Evolutionary conservation across 495 filamentous ascomycete species (phyloP), one percentile per base, ranked within the genome.

Genomic region (Penicillium bovifimosum): DNA sequence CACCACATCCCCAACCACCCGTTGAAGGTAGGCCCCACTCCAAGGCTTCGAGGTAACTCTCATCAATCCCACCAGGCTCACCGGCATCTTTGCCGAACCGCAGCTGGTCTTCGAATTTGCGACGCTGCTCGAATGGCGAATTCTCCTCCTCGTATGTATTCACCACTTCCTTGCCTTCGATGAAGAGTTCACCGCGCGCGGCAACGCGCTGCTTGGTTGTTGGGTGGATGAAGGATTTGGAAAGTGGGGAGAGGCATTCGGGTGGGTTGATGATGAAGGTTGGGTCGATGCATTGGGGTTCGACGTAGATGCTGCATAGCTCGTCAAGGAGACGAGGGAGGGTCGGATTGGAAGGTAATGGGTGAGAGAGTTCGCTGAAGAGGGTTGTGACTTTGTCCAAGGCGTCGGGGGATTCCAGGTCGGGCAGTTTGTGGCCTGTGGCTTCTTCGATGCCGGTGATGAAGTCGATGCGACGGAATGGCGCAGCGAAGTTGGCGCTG

Each of bases 111-210:
- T 77, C 68, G 48, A 98, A 92, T 66, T 97, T 98, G 46, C 83
- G 76, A 18, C 89, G 77, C 67, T 98, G 93, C 52, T 86, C 88
- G 27, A 83, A 83, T 0, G 93, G 95, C 39, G 88, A 88, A 69
- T 97, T 98, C 70, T 98, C 93, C 71, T 98, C 93, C 70, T 98
- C 93, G 73, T 98, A 98, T 61, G 87, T 89, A 66, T 98, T 98
- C 8, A 92, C 87, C 29, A 95, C 71, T 61, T 98, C 93, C 40
- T 78, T 76, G 11, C 85, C 83, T 35, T 78, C 64, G 61, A 96
- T 80, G 71, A 96, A 97, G 33, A 98, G 82, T 66, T 98, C 93
- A 2, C 85, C 87, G 35, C 93, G 85, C 3, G 89, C 87, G 3
- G 90, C 84, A 13, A 90, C 80, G 36, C 62, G 68, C 56, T 95